A percentile compares a stretch with the other conserved stretches of the same genome.
phyloP scores from a whole-genome alignment of 441 rosid species.

The Rhodomyrtus psidioides region DNA sequence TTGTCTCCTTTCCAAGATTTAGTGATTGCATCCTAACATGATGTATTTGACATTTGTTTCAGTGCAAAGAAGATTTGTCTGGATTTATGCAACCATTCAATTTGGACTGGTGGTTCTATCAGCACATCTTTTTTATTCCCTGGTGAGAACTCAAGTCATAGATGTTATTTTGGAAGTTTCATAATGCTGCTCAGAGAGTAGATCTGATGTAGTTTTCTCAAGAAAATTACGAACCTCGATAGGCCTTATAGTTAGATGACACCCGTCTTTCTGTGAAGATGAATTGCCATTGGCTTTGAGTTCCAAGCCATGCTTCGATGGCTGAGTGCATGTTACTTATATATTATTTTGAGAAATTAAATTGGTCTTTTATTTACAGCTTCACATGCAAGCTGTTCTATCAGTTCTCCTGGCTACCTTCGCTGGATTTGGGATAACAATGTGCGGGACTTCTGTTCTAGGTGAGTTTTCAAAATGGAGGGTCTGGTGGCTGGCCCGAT shows the following conservation, averaged over 20 bases:
- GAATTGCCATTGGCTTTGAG: background rate
- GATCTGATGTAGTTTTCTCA: background rate
- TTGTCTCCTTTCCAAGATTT: background rate
- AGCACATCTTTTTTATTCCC: constrained; percentile 70
- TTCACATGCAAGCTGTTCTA: constrained; percentile 58
- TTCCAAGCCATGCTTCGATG: background rate
- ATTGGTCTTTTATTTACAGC: constrained; percentile 24
- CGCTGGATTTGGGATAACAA: constrained; percentile 71
- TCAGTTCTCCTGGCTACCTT: constrained; percentile 69
- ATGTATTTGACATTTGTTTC: constrained; percentile 7
- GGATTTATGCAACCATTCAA: constrained; percentile 71
- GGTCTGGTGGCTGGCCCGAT: constrained; percentile 14
- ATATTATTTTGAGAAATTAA: background rate
- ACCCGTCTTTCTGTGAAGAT: background rate
- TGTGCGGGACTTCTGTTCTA: constrained; percentile 46
- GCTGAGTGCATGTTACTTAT: background rate
- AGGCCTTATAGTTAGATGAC: background rate
- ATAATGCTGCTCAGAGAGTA: background rate
- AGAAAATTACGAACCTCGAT: background rate
- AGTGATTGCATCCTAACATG: background rate
- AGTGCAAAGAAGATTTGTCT: constrained; percentile 60
- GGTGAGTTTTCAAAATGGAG: constrained; percentile 37
- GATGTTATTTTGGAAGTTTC: background rate
- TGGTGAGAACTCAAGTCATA: constrained; percentile 31
- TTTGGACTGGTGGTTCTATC: constrained; percentile 61